phyloP scores from a whole-genome alignment of 2,329 filamentous ascomycete species.

The Penicillium sp. region DNA sequence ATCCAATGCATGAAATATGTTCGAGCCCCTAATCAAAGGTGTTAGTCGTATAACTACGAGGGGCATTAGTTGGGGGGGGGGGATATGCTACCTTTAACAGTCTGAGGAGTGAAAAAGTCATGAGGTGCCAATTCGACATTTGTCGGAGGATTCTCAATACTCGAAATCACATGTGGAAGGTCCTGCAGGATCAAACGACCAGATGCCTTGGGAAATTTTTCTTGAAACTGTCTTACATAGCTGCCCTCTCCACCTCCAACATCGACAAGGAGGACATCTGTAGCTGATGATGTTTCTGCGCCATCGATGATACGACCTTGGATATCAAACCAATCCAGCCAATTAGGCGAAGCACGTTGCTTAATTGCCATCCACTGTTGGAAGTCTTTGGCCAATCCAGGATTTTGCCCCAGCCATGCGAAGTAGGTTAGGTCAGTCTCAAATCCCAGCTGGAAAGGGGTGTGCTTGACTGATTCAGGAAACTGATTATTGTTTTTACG shows the following conservation, averaged over 20 bases:
- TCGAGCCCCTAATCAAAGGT: constrained; percentile 19
- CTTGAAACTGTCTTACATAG: background rate
- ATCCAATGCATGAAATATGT: constrained; percentile 33
- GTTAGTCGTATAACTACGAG: too few species aligned
- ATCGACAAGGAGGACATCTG: background rate
- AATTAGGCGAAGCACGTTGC: background rate
- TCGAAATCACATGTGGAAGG: background rate
- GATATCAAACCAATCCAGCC: constrained; percentile 12
- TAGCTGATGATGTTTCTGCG: background rate
- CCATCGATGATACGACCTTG: constrained; percentile 8
- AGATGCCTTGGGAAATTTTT: background rate
- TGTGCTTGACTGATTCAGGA: constrained; percentile 12
- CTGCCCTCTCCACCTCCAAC: background rate
- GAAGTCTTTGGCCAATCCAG: constrained; percentile 16
- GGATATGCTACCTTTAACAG: constrained; percentile 8
- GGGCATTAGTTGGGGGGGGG: too few species aligned
- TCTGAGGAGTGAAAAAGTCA: constrained; percentile 27
- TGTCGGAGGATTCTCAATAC: background rate
- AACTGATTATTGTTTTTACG: constrained; percentile 17
- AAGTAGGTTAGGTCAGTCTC: constrained; percentile 21
- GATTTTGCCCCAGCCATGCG: constrained; percentile 20
- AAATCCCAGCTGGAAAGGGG: constrained; percentile 22
- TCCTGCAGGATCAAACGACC: background rate
- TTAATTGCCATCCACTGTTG: constrained; percentile 19
- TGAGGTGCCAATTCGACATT: constrained; percentile 5